Evolutionary conservation across 345 rosid species (phyloP).

Genomic region (Hibiscus tridactylites): DNA sequence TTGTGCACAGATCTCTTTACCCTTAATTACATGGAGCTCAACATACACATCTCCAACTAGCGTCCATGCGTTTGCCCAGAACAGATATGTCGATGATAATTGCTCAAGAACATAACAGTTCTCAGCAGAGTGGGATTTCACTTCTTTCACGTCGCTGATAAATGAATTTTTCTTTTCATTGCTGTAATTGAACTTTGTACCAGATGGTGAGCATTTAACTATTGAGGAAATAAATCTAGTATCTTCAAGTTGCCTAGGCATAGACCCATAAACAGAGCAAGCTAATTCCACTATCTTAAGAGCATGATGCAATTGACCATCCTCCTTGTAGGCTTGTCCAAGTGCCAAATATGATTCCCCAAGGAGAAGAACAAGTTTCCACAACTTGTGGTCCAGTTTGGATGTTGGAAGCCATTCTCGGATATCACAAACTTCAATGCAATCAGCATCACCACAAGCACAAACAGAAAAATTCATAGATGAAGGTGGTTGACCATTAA

Average conservation of each 20-base stretch:
- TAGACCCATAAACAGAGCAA: slow-evolving; percentile 79
- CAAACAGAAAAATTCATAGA: slow-evolving; percentile 52
- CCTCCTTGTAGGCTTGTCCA: slow-evolving; percentile 80
- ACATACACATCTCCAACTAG: slow-evolving; percentile 87
- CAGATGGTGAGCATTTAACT: slow-evolving; percentile 27
- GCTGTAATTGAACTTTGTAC: slow-evolving; percentile 17
- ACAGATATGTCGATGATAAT: slow-evolving; percentile 54
- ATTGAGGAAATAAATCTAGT: slow-evolving; percentile 66
- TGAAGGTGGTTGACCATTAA: slow-evolving; percentile 30
- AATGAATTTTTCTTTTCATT: slow-evolving; percentile 22
- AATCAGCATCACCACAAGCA: slow-evolving; percentile 91
- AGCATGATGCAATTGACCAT: slow-evolving; percentile 72
- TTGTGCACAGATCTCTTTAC: slow-evolving; percentile 39
- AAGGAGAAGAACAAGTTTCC: slow-evolving; percentile 95
- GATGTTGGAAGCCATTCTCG: slow-evolving; percentile 92
- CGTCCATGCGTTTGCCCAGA: slow-evolving; percentile 92
- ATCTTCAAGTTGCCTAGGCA: slow-evolving; percentile 76
- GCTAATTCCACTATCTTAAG: slow-evolving; percentile 77
- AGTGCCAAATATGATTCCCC: slow-evolving; percentile 91
- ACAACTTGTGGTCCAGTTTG: slow-evolving; percentile 67
- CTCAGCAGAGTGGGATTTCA: slow-evolving; percentile 28
- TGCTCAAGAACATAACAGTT: slow-evolving; percentile 33
- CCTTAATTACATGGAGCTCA: slow-evolving; percentile 55
- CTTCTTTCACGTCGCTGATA: slow-evolving; percentile 25
- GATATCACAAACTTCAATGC: slow-evolving; percentile 95